These are phyloP conservation scores for Aspergillus floridensis DNA, from an alignment of 2,329 filamentous ascomycete genomes.

Conservation along the genomic window DNA sequence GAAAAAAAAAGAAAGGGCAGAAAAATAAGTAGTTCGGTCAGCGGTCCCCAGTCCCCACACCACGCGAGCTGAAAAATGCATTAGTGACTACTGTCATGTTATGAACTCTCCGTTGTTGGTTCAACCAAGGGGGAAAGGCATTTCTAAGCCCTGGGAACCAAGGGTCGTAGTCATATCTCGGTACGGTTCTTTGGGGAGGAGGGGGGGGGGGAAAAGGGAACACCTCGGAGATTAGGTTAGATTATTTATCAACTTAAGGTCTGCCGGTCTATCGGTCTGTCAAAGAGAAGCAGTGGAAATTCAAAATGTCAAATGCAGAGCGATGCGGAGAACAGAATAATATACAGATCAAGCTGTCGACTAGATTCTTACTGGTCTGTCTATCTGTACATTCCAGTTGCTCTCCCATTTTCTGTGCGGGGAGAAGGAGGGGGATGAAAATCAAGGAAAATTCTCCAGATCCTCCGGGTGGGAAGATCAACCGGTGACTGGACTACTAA, in stretches of 20 bases:
- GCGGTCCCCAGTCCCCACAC: neutral
- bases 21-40: neutral
- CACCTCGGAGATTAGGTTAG: neutral
- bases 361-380: neutral
- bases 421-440: neutral
- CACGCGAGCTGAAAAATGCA: neutral
- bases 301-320: neutral
- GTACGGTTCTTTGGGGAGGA: neutral
- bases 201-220: no score
- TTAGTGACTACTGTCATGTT: neutral
- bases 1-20: neutral
- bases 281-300: no score
- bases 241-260: neutral
- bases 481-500: neutral
- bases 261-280: no score
- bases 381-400: neutral
- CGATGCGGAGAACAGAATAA: neutral
- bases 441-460: neutral
- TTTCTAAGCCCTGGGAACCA: slow-evolving; percentile 1
- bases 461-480: neutral
- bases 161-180: slow-evolving; percentile 3
- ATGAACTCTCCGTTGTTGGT: neutral
- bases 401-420: neutral
- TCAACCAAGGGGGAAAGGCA: neutral
- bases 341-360: neutral